A percentile compares a stretch with the other conserved stretches of the same genome.
phyloP scores from a whole-genome alignment of 495 filamentous ascomycete genomes.

The Penicillium lagena region DNA sequence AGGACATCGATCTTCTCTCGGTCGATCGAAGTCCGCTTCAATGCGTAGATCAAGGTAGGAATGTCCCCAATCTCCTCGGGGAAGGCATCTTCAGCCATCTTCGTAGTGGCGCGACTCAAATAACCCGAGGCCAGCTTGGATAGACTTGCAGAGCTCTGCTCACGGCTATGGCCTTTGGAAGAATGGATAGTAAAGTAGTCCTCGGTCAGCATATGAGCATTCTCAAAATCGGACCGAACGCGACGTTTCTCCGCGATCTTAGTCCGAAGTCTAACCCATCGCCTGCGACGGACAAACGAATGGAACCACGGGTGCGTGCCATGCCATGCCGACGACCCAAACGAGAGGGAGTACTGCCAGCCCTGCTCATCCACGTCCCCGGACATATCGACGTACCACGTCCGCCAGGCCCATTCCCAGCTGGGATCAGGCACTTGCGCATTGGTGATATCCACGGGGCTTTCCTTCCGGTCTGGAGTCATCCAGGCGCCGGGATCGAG shows the following conservation, averaged over 20 bases:
- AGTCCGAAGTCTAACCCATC: constrained; percentile 82
- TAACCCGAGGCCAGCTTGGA: constrained; percentile 23
- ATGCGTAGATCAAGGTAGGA: constrained; percentile 51
- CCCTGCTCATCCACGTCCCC: constrained; percentile 86
- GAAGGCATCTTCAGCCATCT: constrained; percentile 27
- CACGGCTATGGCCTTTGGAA: constrained; percentile 32
- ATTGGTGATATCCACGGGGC: constrained; percentile 79
- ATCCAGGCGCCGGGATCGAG: constrained; percentile 86
- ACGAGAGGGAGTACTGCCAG: constrained; percentile 92
- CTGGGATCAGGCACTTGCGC: constrained; percentile 91
- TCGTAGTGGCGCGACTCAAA: constrained; percentile 23
- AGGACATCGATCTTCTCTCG: constrained; percentile 82
- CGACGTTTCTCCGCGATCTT: constrained; percentile 35
- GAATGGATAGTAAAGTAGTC: constrained; percentile 85
- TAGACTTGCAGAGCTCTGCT: constrained; percentile 26
- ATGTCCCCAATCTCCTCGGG: constrained; percentile 60
- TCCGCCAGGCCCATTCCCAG: constrained; percentile 94
- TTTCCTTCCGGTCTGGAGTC: constrained; percentile 62
- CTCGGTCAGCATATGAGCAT: constrained; percentile 60
- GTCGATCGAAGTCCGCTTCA: constrained; percentile 71
- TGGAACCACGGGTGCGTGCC: constrained; percentile 86
- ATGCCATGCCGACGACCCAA: constrained; percentile 81
- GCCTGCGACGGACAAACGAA: constrained; percentile 80
- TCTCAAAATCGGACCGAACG: constrained; percentile 26
- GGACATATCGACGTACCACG: constrained; percentile 90